Base-by-base conservation (phyloP, 202 grass and related monocot species). In the Hordeum pubiflorum region DNA sequence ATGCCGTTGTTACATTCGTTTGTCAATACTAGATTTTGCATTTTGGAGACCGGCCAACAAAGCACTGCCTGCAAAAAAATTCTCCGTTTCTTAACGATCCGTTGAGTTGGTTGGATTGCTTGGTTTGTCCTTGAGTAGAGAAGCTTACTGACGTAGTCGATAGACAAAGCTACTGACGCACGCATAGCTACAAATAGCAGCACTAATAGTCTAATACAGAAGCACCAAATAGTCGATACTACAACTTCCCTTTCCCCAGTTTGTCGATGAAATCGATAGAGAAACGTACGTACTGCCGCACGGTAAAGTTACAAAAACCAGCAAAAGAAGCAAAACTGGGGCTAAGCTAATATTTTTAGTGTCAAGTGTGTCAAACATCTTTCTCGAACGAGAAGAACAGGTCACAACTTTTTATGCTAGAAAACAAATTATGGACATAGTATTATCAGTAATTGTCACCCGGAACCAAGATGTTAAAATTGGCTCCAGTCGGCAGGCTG, bases 41-140 rank as follows among this genome's bases (percentile, higher is more conserved):
- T 88, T 84, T 7, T 26, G 77, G 41, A 63, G 40, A 48, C 41
- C 43, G 71, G 77, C 43, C 71, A 46, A 4, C 43, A 36, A 48
- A 52, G 24, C 17, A 11, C 29, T 81, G n/a, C 10, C 15, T 9
- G 12, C n/a, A 65, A 11, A 62, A 57, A 11, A 54, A 43, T 66
- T 22, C 18, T n/a, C 17, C 38, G 2, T 33, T 24, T 40, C 21
- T 69, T 20, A 39, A 12, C 36, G 37, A 7, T 14, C 40, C 33
- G 37, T 9, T 56, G 2, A 9, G 17, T n/a, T 27, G 1, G 15
- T 52, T 52, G 8, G 8, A 0, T 72, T 63, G 4, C 31, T 68
- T 69, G 29, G 58, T 12, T 67, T 58, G 26, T 74, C 50, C 21
- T 67, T 13, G 23, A 10, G 63, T 15, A 9, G 17, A 14, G n/a